Percentiles rank a stretch among this genome's conserved stretches.
Conservation (phyloP, 768 basidiomycete species). For the Heimioporus sp. region DNA sequence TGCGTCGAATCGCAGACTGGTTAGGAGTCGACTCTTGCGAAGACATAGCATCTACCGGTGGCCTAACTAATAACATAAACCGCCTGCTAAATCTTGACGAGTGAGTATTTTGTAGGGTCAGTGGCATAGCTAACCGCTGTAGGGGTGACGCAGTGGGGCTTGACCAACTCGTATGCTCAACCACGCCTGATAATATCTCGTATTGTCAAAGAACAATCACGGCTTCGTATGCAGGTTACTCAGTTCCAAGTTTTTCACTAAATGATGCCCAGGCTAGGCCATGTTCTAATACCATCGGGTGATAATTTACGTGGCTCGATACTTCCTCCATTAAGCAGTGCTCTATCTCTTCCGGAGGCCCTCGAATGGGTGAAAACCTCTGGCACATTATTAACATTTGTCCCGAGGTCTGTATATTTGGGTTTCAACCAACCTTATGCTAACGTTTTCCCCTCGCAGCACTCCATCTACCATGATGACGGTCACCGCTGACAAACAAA, state of each 20-base stretch:
- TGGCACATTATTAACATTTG: constrained; percentile 39
- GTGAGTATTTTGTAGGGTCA: constrained; percentile 29
- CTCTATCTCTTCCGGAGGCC: constrained; percentile 39
- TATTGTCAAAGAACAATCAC: constrained; percentile 25
- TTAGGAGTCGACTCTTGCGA: constrained; percentile 38
- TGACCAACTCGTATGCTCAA: constrained; percentile 8
- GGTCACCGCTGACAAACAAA: constrained; percentile 30
- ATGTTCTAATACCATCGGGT: constrained; percentile 49
- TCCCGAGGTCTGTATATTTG: constrained; percentile 44
- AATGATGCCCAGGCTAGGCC: constrained; percentile 48
- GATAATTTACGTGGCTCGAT: constrained; percentile 37
- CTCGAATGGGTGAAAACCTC: constrained; percentile 44
- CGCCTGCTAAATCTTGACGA: constrained; percentile 33
- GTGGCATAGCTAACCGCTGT: constrained; percentile 8
- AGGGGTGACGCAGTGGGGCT: constrained; percentile 17
- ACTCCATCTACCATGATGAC: constrained; percentile 37
- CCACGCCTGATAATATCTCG: not conserved
- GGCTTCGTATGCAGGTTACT: constrained; percentile 37
- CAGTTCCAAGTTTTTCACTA: constrained; percentile 1
- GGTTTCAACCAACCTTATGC: not conserved
- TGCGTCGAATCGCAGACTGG: constrained; percentile 65
- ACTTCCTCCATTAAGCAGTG: constrained; percentile 47
- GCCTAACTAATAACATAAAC: constrained; percentile 36
- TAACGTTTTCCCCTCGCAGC: constrained; percentile 26
- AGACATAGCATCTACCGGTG: constrained; percentile 35